phyloP scores from a whole-genome alignment of 148 eudicot species.

The Cornus suecica region DNA sequence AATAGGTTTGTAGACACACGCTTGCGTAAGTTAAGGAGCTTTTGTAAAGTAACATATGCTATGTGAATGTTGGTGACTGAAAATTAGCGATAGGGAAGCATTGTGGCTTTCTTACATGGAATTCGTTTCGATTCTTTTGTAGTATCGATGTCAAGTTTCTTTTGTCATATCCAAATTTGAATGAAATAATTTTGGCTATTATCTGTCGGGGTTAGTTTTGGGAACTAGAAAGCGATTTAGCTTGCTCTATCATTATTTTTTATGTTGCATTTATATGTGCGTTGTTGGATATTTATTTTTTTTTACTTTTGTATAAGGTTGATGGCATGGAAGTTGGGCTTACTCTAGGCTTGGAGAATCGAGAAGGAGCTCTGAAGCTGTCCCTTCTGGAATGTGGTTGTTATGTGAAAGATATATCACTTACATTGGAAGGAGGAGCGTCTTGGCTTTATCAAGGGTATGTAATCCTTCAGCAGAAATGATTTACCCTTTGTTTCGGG shows the following conservation, averaged over 20 bases:
- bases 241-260: background rate
- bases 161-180: background rate
- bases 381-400: slow-evolving; percentile 70
- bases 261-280: background rate
- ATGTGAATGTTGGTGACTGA: background rate
- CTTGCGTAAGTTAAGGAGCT: background rate
- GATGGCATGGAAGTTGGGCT: slow-evolving; percentile 79
- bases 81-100: background rate
- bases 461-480: slow-evolving; percentile 4
- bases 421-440: slow-evolving; percentile 80
- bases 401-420: slow-evolving; percentile 55
- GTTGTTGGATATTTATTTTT: background rate
- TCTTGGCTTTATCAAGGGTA: slow-evolving; percentile 99
- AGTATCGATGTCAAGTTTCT: background rate
- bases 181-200: background rate
- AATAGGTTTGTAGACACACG: background rate
- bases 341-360: slow-evolving; percentile 47
- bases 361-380: slow-evolving; percentile 54
- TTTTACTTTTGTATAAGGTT: slow-evolving; percentile 52
- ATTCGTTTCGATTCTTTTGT: background rate
- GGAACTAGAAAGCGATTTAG: background rate
- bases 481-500: background rate
- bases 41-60: background rate
- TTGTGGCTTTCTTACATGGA: background rate
- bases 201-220: background rate